phyloP scores from a whole-genome alignment of 495 filamentous ascomycete genomes.

The Podospora fimiseda region DNA sequence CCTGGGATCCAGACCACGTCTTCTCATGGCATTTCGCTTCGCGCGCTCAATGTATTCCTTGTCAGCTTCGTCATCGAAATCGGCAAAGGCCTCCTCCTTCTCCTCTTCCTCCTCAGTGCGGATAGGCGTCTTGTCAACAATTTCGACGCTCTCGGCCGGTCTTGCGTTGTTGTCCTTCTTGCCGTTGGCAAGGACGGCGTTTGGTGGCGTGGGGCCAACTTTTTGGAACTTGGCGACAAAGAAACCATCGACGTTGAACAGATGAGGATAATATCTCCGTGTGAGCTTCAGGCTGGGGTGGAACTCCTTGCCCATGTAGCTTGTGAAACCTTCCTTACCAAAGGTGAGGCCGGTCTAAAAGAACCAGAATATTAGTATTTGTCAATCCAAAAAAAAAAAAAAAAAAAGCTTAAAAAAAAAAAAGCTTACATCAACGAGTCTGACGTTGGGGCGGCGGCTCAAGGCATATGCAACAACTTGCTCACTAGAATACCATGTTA shows the following conservation, averaged over 20 bases:
- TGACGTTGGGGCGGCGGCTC: slow-evolving; percentile 83
- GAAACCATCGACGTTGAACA: slow-evolving; percentile 97
- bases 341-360: slow-evolving; percentile 74
- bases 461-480: slow-evolving; percentile 89
- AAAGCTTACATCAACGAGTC: slow-evolving; percentile 61
- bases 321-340: slow-evolving; percentile 83
- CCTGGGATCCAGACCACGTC: slow-evolving; percentile 47
- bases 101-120: slow-evolving; percentile 36
- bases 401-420: too few species aligned
- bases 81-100: slow-evolving; percentile 61
- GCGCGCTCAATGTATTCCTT: slow-evolving; percentile 71
- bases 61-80: slow-evolving; percentile 82
- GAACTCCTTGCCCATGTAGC: slow-evolving; percentile 84
- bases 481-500: slow-evolving; percentile 74
- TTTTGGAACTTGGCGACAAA: slow-evolving; percentile 98
- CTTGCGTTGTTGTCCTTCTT: slow-evolving; percentile 31
- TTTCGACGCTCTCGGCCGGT: slow-evolving; percentile 25
- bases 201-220: slow-evolving; percentile 62
- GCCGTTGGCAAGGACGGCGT: slow-evolving; percentile 38
- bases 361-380: slow-evolving; percentile 6
- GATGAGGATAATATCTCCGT: slow-evolving; percentile 85
- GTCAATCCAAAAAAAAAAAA: not conserved
- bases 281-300: slow-evolving; percentile 78
- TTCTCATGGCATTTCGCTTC: slow-evolving; percentile 52
- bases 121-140: slow-evolving; percentile 47